Base-by-base conservation (phyloP, 192 early-diverging fungal genomes). In the Gorgonomyces haynaldii region DNA sequence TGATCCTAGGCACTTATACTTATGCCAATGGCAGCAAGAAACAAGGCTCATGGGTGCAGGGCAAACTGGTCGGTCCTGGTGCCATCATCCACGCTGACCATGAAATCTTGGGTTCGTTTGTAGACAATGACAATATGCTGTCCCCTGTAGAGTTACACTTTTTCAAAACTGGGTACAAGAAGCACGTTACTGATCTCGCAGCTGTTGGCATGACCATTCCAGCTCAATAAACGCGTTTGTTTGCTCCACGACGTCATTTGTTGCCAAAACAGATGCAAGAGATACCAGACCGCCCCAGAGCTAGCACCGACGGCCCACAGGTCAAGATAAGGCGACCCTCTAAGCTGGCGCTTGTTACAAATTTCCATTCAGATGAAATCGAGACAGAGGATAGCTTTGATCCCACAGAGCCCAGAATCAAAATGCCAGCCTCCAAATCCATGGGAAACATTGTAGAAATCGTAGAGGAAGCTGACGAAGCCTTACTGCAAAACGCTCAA, bases 21-120 rank as follows among this genome's bases (percentile, higher is more conserved):
- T 55, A 55, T 58, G 40, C 50, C 44, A 59, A 54, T 20, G 65
- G 65, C 19, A 70, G 74, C 53, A 76, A 73, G 60, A 62, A 69
- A 47, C 52, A 40, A 4, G 74, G 68, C 10, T 49, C 32, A 3
- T 77, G 69, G 58, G 59, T 58, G 3, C 45, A 64, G n/a, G 70
- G 70, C 1, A 23, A 42, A 9, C 52, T 74, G 3, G 41, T 41
- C 26, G 68, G 71, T 2, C 47, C 46, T 1, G 70, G 65, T 25
- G 58, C 60, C 23, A 63, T 77, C 29, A 52, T 65, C 10, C 71
- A 77, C 44, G 63, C 61, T 0, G 74, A 77, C 48, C 74, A 77
- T 31, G 62, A 57, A 47, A 54, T 77, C 8, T 37, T 39, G 9
- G 67, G 69, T 4, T 27, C 45, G 4, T 77, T 70, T 50, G 42